Evolutionary conservation across 805 yeast genomes (phyloP), one percentile per base, ranked within the genome.

Genomic region (Starmerella sp.): DNA sequence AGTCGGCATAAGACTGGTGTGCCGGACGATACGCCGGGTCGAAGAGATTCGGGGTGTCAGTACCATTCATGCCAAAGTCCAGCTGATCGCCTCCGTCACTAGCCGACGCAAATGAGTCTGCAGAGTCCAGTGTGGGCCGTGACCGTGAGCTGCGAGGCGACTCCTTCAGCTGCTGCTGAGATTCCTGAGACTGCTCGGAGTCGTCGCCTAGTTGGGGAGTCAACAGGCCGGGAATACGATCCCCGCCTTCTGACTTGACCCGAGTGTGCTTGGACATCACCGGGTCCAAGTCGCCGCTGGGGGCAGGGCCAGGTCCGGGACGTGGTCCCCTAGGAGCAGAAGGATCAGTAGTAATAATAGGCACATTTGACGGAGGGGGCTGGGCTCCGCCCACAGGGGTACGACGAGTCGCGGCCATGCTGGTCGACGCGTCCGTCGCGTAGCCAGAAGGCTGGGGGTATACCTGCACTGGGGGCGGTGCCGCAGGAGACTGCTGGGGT

Each of bases 241-340:
- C 65, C 32, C 62, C 60, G n/a, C 71, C 71, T 28, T 66, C 70
- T 5, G 69, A 66, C 11, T 66, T 66, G 8, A 62, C 60, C 29
- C 71, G 63, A 53, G 65, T 36, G 28, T 48, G 41, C 41, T n/a
- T 22, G 3, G 51, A 48, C 9, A 5, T 3, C 28, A 43, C 8
- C 8, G 43, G 51, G 9, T 37, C 43, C 5, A 14, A 13, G 32
- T 28, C 45, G 22, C n/a, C 9, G n/a, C 13, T 9, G 22, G 43
- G 29, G 5, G 45, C 45, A 29, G 35, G 35, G 28, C 51, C 51
- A 5, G 41, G 50, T 9, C 32, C 50, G 2, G 43, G 51, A 5
- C 43, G 51, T 5, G 51, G 43, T 6, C 51, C 43, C 43, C 28
- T 6, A 6, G 51, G 51, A 22, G 37, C 43, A 17, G 31, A 35